Evolutionary conservation across 257 asterid species (phyloP), one percentile per base, ranked within the genome.

Genomic region (Solanum lycopersicoides): DNA sequence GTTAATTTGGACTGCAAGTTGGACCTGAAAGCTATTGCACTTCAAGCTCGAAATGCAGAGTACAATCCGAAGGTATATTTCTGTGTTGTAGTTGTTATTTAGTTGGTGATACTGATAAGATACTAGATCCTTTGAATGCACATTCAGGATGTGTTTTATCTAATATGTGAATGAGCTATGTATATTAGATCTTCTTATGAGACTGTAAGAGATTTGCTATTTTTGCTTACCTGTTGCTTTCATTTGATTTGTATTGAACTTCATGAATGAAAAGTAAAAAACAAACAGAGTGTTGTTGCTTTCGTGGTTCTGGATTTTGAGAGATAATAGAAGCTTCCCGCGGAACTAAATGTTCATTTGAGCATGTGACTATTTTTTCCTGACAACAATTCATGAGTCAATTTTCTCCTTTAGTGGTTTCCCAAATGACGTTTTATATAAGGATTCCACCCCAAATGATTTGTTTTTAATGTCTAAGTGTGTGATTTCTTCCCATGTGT

Each of bases 41-140:
- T 95, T 90, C 98, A 94, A 84, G 99, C 99, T 60, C 93, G 98
- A 25, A 96, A 95, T 92, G 98, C 98, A 56, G 99, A 96, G 87
- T 96, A 96, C 87, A 96, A 96, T 89, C 98, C 98, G 32, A 96
- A 96, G 98, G 99, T 94, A 88, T 85, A 73, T 16, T 66, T 25
- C 15, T 63, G 56, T 45, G 56, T 30, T 47, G 45, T 80, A 45
- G 65, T 79, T 45, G 65, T 79, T 44, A 15, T 41, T 20, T 79
- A 45, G 25, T 79, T 44, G 66, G 16, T 79, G 14, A 79, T 56
- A 56, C 66, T 56, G 66, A 56, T 79, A 25, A 79, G 84, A 45
- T 45, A 15, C 32, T 44, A 25, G 25, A 79, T 79, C 84, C 41
- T 45, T 65, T 28, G 30, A 79, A 45, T 25, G 65, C 41, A 79